Percentiles rank a stretch among this genome's conserved stretches.
Conservation (phyloP, 2,329 filamentous ascomycete species). For the Penicillium sumatraense region DNA sequence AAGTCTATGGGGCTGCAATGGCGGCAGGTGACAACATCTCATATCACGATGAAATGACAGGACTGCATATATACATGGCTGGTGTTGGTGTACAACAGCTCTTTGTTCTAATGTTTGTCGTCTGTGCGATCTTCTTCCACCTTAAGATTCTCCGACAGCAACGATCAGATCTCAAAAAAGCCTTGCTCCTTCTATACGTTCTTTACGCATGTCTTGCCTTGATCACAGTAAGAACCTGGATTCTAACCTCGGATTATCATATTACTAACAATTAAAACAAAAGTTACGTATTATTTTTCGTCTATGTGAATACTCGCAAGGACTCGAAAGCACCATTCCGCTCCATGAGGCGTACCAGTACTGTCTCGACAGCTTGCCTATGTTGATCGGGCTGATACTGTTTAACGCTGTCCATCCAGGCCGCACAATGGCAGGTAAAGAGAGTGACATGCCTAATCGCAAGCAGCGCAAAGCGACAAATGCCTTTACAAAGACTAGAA, state of each 20-base stretch:
- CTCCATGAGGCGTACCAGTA: slow-evolving; percentile 11
- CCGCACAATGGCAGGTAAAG: slow-evolving; percentile 33
- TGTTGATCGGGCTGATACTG: slow-evolving; percentile 6
- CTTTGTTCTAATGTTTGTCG: slow-evolving; percentile 4
- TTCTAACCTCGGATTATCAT: background rate
- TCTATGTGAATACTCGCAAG: slow-evolving; percentile 9
- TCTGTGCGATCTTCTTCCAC: slow-evolving; percentile 8
- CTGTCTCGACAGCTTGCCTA: slow-evolving; percentile 11
- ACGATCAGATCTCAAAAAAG: background rate
- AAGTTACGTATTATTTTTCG: slow-evolving; percentile 11
- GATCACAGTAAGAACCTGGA: slow-evolving; percentile 4
- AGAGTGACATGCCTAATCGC: slow-evolving; percentile 33
- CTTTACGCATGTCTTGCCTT: slow-evolving; percentile 9
- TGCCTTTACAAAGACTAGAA: background rate
- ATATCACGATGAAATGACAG: slow-evolving; percentile 3
- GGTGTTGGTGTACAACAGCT: slow-evolving; percentile 8
- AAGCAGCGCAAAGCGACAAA: slow-evolving; percentile 13
- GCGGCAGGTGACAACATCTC: slow-evolving; percentile 5
- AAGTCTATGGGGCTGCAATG: slow-evolving; percentile 5
- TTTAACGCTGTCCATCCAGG: slow-evolving; percentile 45
- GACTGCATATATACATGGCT: slow-evolving; percentile 10
- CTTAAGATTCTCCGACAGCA: slow-evolving; percentile 2
- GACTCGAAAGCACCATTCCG: background rate
- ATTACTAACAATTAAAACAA: background rate
- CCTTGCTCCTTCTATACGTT: slow-evolving; percentile 1